Evolutionary conservation across 805 yeast species (phyloP).

Genomic region (Yamadazyma ubonensis): DNA sequence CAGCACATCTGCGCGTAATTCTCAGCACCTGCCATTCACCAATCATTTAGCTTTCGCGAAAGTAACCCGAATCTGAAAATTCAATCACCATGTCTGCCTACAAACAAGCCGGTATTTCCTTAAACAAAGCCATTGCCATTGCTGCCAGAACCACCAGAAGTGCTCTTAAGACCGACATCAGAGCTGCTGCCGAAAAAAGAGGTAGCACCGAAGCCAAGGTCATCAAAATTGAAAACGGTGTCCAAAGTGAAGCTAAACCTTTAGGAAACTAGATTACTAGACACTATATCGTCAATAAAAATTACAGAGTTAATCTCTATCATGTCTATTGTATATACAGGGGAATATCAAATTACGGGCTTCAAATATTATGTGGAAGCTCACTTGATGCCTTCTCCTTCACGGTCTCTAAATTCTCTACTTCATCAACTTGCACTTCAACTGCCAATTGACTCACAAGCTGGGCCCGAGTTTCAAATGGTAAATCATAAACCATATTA

Average conservation of each 20-base stretch:
- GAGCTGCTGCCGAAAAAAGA: conserved; percentile 71
- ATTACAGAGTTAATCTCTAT: no score
- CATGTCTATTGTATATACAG: conserved; percentile 7
- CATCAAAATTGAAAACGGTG: conserved; percentile 72
- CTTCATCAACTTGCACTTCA: conserved; percentile 14
- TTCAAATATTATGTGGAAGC: conserved; percentile 5
- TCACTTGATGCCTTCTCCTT: conserved; percentile 11
- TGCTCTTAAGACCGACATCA: conserved; percentile 83
- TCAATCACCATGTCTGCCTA: conserved; percentile 40
- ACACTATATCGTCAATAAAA: no score
- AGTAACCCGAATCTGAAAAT: conserved; percentile 8
- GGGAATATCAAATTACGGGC: no score
- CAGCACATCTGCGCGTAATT: conserved; percentile 11
- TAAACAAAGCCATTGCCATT: conserved; percentile 86
- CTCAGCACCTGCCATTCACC: conserved; percentile 7
- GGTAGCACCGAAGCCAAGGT: conserved; percentile 71
- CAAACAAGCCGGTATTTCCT: conserved; percentile 51
- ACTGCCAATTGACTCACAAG: conserved; percentile 26
- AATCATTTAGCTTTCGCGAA: conserved; percentile 10
- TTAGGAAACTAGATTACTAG: conserved; percentile 4
- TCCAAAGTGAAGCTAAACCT: conserved; percentile 37
- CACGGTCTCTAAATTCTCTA: conserved; percentile 1
- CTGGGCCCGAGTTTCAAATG: conserved; percentile 29
- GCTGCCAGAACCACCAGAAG: conserved; percentile 87
- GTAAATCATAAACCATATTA: conserved; percentile 36